A percentile compares a stretch with the other conserved stretches of the same genome.
Evolutionary conservation across 192 early-diverging fungal genomes (phyloP).

Genomic region (Coemansia sp.): DNA sequence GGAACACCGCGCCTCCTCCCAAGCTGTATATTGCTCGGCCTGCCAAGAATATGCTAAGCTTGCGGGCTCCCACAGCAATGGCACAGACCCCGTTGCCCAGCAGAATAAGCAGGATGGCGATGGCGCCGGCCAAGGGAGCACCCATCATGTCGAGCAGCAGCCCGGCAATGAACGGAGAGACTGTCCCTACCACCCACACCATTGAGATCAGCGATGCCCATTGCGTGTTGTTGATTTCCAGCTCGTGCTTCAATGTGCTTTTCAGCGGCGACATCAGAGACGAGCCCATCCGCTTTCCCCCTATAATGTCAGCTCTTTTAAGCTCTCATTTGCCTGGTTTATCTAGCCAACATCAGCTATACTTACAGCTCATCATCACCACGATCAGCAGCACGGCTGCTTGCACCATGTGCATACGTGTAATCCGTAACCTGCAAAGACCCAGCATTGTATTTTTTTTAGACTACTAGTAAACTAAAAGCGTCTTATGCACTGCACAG

Average conservation of each 20-base stretch:
- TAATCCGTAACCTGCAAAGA: slow-evolving; percentile 18
- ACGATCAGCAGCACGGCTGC: slow-evolving; percentile 43
- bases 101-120: slow-evolving; percentile 42
- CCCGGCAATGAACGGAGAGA: slow-evolving; percentile 54
- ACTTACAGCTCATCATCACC: slow-evolving; percentile 52
- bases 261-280: slow-evolving; percentile 53
- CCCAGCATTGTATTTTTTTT: neutral
- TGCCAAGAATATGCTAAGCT: slow-evolving; percentile 33
- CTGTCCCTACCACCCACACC: slow-evolving; percentile 53
- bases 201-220: slow-evolving; percentile 53
- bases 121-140: slow-evolving; percentile 39
- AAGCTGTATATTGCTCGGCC: slow-evolving; percentile 54
- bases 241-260: slow-evolving; percentile 52
- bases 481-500: neutral
- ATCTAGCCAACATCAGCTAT: neutral
- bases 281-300: slow-evolving; percentile 53
- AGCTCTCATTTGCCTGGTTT: no score
- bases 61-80: slow-evolving; percentile 31
- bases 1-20: slow-evolving; percentile 48
- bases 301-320: slow-evolving; percentile 8
- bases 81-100: slow-evolving; percentile 45
- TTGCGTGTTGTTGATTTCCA: slow-evolving; percentile 54
- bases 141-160: slow-evolving; percentile 55
- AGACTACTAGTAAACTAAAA: no score
- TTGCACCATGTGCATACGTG: slow-evolving; percentile 47